Evolutionary conservation across 192 early-diverging fungal genomes (phyloP).

Genomic region (Phlyctochytrium planicorne): DNA sequence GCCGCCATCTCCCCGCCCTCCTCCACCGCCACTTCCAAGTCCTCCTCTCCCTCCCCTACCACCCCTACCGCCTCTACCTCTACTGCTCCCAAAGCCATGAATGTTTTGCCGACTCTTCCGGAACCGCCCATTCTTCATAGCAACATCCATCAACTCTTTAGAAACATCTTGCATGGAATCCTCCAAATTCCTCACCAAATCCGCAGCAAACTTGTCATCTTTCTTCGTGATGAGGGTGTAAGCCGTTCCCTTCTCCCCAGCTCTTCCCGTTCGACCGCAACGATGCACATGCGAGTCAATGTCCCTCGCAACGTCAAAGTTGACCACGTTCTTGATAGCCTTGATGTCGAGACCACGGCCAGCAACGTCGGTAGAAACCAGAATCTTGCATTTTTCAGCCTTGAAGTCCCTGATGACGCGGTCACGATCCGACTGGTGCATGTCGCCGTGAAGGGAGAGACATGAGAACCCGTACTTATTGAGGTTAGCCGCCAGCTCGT

Average conservation of each 20-base stretch:
- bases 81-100: constrained; percentile 38
- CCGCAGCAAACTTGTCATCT: constrained; percentile 59
- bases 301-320: constrained; percentile 79
- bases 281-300: constrained; percentile 87
- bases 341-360: constrained; percentile 84
- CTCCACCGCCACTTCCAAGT: constrained; percentile 33
- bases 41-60: constrained; percentile 48
- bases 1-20: constrained; percentile 40
- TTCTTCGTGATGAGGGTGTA: constrained; percentile 92
- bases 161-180: constrained; percentile 79
- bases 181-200: constrained; percentile 61
- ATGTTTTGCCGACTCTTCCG: constrained; percentile 41
- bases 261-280: constrained; percentile 95
- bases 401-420: constrained; percentile 70
- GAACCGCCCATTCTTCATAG: constrained; percentile 71
- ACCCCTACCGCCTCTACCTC: constrained; percentile 45
- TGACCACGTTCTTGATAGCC: constrained; percentile 68
- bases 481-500: constrained; percentile 66
- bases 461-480: constrained; percentile 55
- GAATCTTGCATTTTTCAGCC: constrained; percentile 52
- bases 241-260: constrained; percentile 86
- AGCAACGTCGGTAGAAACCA: constrained; percentile 51
- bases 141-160: constrained; percentile 82
- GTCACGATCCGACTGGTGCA: constrained; percentile 75
- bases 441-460: constrained; percentile 73